These are phyloP conservation scores for Taphrina populina DNA, from an alignment of 1,139 yeast genomes.

Conservation along the genomic window DNA sequence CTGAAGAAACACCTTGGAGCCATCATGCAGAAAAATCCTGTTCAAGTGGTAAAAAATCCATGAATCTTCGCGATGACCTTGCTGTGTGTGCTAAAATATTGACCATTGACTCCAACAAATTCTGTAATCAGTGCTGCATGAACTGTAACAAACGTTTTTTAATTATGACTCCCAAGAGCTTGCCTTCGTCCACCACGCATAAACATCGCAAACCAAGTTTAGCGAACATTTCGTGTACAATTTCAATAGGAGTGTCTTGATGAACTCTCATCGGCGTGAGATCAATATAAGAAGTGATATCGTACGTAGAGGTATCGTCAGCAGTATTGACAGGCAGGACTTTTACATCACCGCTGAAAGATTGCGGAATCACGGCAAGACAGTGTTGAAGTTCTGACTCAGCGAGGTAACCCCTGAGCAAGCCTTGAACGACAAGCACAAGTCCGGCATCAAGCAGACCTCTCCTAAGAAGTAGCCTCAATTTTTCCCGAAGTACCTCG, in stretches of 20 bases:
- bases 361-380: constrained; percentile 1
- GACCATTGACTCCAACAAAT: too few species aligned
- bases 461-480: constrained; percentile 5
- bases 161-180: constrained; percentile 23
- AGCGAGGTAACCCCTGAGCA: constrained; percentile 34
- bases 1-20: too few species aligned
- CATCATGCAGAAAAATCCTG: too few species aligned
- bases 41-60: too few species aligned
- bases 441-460: constrained; percentile 32
- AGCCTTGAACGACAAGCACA: constrained; percentile 24
- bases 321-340: not conserved
- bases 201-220: constrained; percentile 33
- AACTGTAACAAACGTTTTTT: constrained; percentile 23
- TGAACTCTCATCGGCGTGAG: constrained; percentile 33
- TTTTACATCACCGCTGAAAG: not conserved
- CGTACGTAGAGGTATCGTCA: not conserved
- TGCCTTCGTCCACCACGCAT: constrained; percentile 33
- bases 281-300: constrained; percentile 13
- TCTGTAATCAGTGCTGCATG: constrained; percentile 19
- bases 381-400: constrained; percentile 13
- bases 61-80: too few species aligned
- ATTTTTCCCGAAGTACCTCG: constrained; percentile 6
- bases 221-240: constrained; percentile 36
- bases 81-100: too few species aligned
- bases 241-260: constrained; percentile 34